Evolutionary conservation across 306 rosid genomes (phyloP).

Genomic region (Cucumis cinereus): DNA sequence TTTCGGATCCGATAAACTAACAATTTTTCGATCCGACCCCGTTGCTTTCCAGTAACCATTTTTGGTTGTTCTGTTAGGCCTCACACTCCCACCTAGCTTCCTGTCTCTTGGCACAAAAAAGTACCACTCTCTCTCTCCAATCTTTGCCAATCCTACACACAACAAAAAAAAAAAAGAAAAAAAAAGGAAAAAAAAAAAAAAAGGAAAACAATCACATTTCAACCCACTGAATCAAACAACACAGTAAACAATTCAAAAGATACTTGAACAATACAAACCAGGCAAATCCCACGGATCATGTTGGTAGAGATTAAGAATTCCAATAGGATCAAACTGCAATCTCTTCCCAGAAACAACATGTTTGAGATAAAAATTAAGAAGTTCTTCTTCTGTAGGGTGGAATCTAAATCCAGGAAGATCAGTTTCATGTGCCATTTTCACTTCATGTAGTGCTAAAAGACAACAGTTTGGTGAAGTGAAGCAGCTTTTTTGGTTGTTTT

Average conservation of each 20-base stretch:
- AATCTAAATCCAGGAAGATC: constrained; percentile 85
- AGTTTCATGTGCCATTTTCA: constrained; percentile 27
- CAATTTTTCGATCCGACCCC: constrained; percentile 74
- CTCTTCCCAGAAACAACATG: constrained; percentile 51
- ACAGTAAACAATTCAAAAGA: not conserved
- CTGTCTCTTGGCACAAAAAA: constrained; percentile 96
- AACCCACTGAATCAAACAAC: not conserved
- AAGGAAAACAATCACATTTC: not conserved
- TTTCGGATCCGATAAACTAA: constrained; percentile 51
- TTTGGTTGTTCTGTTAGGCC: constrained; percentile 88
- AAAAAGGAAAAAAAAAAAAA: too few relatives aligned
- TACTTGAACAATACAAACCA: constrained; percentile 21
- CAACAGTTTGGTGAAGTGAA: not conserved
- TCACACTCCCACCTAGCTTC: constrained; percentile 74
- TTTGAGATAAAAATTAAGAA: constrained; percentile 76
- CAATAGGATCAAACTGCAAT: constrained; percentile 55
- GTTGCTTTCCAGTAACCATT: constrained; percentile 97
- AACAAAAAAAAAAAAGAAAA: not conserved
- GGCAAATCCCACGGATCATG: constrained; percentile 88
- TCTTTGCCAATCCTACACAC: constrained; percentile 48
- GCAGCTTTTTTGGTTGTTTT: not conserved
- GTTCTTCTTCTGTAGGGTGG: constrained; percentile 95
- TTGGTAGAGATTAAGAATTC: constrained; percentile 66
- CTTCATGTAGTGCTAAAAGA: not conserved
- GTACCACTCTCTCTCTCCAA: constrained; percentile 96